Conservation (phyloP, 495 filamentous ascomycete genomes). For the Parmelia sp. region DNA sequence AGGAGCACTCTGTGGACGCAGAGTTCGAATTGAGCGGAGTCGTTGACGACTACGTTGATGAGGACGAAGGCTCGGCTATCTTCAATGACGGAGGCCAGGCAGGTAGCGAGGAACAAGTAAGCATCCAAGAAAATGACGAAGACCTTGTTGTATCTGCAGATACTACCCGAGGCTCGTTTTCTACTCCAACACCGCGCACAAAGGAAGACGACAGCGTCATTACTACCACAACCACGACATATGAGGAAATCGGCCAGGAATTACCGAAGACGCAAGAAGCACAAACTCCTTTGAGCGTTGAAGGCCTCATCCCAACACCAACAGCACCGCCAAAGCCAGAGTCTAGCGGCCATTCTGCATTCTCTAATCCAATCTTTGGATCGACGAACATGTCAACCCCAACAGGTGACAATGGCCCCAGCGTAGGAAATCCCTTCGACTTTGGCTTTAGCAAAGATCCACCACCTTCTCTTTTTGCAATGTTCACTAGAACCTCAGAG, state of each 20-base stretch:
- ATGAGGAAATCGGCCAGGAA: background rate
- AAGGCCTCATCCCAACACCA: no score
- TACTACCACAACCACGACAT: background rate
- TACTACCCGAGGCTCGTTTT: background rate
- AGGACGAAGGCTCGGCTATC: background rate
- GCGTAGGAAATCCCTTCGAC: background rate
- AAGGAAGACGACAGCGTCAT: background rate
- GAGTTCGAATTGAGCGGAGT: background rate
- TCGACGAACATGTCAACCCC: background rate
- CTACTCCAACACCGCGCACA: background rate
- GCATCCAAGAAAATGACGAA: background rate
- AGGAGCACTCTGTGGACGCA: background rate
- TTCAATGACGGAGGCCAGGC: background rate
- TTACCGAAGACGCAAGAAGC: background rate
- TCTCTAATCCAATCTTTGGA: background rate
- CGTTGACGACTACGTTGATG: background rate
- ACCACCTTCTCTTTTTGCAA: background rate
- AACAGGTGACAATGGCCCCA: background rate
- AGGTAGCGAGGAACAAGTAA: background rate
- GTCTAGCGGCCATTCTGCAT: background rate
- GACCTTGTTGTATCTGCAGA: background rate
- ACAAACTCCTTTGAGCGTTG: no score
- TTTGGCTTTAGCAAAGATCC: background rate
- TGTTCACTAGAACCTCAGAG: background rate
- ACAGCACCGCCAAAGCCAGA: background rate